Base-by-base conservation (phyloP, 306 rosid genomes). In the Castanea sativa region DNA sequence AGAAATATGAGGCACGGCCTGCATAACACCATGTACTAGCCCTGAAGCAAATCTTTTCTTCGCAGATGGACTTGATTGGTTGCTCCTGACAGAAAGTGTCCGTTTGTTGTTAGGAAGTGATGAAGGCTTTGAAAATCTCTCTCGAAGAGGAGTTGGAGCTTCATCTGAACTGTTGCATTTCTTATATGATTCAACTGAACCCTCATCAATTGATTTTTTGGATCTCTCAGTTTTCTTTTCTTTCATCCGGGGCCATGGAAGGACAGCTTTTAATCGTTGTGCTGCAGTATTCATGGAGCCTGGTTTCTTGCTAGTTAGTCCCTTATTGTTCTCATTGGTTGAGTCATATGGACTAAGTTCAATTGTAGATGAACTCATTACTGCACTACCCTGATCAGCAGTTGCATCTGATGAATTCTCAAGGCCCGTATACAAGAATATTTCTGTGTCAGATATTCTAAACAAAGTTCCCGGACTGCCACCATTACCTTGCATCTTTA, bases 41-140 rank as follows among this genome's bases (percentile, higher is more conserved):
- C 97, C 98, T 1, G 93, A 88, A 21, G 98, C 98, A 55, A 92
- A 88, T 53, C 92, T 95, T 85, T 95, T 95, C 88, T 93, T 95
- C 11, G 98, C 97, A 13, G 93, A 83, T n/a, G 99, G 99, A 86
- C 99, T 95, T 27, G 99, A 89, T 25, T 91, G 98, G 70, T 91
- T 74, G 71, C 98, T 95, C 82, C 99, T 84, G 0, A 91, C 98
- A 3, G 98, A 83, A 15, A 93, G 98, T n/a, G 96, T 88, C 76
- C 99, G 79, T 75, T 95, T 95, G 90, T 95, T 71, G 84, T 77
- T 92, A 19, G 94, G 87, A 75, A 81, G 87, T 23, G 92, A 58
- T 1, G 83, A 52, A n/a, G 97, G 84, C 82, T 87, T 89, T 13
- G 92, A 91, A 81, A 91, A 95, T 76, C 97, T 87, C 73, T 91